Evolutionary conservation across 225 moss, liverwort and hornwort genomes (phyloP).

Genomic region (Pseudoscleropodium purum): DNA sequence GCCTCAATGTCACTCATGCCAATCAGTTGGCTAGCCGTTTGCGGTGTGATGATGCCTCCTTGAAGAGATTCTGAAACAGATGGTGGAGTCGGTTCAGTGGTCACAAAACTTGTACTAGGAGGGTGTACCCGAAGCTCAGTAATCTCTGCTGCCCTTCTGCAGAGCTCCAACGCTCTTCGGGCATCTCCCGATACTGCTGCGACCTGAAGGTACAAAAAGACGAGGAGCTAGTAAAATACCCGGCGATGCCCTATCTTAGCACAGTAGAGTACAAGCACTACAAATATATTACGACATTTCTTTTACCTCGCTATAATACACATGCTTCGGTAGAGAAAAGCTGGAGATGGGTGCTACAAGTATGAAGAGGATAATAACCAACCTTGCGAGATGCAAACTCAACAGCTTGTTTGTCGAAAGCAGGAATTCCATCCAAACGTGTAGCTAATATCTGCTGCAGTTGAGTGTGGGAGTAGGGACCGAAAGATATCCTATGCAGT

Average conservation of each 20-base stretch:
- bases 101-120: slow-evolving; percentile 5
- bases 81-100: background rate
- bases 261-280: background rate
- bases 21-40: slow-evolving; percentile 20
- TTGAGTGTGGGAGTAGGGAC: slow-evolving; percentile 85
- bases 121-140: slow-evolving; percentile 49
- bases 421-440: slow-evolving; percentile 69
- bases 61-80: background rate
- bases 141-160: slow-evolving; percentile 82
- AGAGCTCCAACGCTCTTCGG: slow-evolving; percentile 87
- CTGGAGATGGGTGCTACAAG: background rate
- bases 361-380: background rate
- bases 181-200: slow-evolving; percentile 95
- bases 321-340: background rate
- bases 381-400: slow-evolving; percentile 99
- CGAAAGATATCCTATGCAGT: slow-evolving; percentile 78
- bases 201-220: slow-evolving; percentile 32
- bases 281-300: background rate
- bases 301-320: background rate
- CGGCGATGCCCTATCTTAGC: background rate
- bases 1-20: slow-evolving; percentile 85
- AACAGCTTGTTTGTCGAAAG: slow-evolving; percentile 89
- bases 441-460: slow-evolving; percentile 86
- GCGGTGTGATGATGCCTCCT: background rate
- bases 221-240: background rate